Evolutionary conservation across 805 yeast genomes (phyloP).

Genomic region (Kluyveromyces aestuarii): DNA sequence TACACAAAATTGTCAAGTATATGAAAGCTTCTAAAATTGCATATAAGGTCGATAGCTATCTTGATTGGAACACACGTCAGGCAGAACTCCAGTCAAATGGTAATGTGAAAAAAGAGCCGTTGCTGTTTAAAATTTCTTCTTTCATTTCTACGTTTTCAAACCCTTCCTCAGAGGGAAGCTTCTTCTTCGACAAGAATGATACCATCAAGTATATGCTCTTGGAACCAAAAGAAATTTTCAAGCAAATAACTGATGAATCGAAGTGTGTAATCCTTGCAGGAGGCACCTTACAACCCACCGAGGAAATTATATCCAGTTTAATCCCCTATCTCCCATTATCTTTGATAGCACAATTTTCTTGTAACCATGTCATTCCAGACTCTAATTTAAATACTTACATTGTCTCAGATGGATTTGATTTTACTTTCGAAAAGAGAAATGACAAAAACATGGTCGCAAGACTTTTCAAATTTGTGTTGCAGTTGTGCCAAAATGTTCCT

Average conservation of each 20-base stretch:
- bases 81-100: slow-evolving; percentile 3
- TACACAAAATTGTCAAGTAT: slow-evolving; percentile 57
- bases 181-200: slow-evolving; percentile 43
- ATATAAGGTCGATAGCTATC: slow-evolving; percentile 69
- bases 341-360: slow-evolving; percentile 47
- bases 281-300: slow-evolving; percentile 88
- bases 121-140: slow-evolving; percentile 54
- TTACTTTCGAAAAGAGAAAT: slow-evolving; percentile 60
- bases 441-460: slow-evolving; percentile 35
- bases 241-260: slow-evolving; percentile 53
- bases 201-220: slow-evolving; percentile 59
- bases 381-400: slow-evolving; percentile 56
- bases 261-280: slow-evolving; percentile 78
- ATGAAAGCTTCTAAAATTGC: slow-evolving; percentile 66
- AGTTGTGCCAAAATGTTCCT: slow-evolving; percentile 37
- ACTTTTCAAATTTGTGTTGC: slow-evolving; percentile 32
- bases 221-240: slow-evolving; percentile 69
- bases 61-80: slow-evolving; percentile 16
- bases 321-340: slow-evolving; percentile 45
- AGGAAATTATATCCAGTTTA: slow-evolving; percentile 58
- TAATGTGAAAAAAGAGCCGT: slow-evolving; percentile 32
- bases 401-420: slow-evolving; percentile 41
- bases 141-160: slow-evolving; percentile 60
- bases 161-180: slow-evolving; percentile 72
- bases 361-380: slow-evolving; percentile 79